Base-by-base conservation (phyloP, 1,284 basidiomycete species). In the Fomitopsis pinicola region DNA sequence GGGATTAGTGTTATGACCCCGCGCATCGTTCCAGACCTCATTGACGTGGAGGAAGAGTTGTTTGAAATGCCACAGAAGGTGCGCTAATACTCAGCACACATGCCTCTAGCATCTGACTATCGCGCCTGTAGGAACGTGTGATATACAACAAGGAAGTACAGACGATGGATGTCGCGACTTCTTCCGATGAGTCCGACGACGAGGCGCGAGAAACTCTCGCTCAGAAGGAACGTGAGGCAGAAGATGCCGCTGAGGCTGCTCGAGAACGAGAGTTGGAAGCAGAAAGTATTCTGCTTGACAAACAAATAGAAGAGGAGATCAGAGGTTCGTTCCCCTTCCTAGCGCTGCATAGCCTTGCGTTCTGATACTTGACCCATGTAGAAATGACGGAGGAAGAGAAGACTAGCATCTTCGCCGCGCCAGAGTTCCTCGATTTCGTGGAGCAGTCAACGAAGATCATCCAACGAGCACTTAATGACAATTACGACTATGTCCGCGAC, bases 401-500 rank as follows among this genome's bases (percentile, higher is more conserved):
- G 33, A 77, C 84, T 5, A 88, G 87, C 64, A 91, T 98, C 60
- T 84, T 95, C 66, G 78, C 88, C 15, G 92, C 90, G 4, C 89
- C 94, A 0, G 94, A 97, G 67, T 98, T 98, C 72, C 76, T 91
- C 33, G 91, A 95, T 64, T 99, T 99, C 73, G 88, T 99, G 8
- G 94, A 98, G 72, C 87, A 92, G 67, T 95, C 92, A n/a, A 92
- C 91, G 33, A 97, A 95, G 76, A 95, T 99, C 55, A 87, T 98
- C 9, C 94, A 98, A 72, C 84, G 97, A 57, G 97, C 96, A n/a
- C 76, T 99, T 63, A 97, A 94, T 69, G 97, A 98, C 71, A 86
- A 86, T 26, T 99, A 99, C 74, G 97, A 99, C 73, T 98, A 98
- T 71, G 92, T 96, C 67, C 88, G 91, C 54, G 97, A 99, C 76